Evolutionary conservation across 2,329 filamentous ascomycete species (phyloP), one percentile per base, ranked within the genome.

Genomic region (Dothistroma septosporum): DNA sequence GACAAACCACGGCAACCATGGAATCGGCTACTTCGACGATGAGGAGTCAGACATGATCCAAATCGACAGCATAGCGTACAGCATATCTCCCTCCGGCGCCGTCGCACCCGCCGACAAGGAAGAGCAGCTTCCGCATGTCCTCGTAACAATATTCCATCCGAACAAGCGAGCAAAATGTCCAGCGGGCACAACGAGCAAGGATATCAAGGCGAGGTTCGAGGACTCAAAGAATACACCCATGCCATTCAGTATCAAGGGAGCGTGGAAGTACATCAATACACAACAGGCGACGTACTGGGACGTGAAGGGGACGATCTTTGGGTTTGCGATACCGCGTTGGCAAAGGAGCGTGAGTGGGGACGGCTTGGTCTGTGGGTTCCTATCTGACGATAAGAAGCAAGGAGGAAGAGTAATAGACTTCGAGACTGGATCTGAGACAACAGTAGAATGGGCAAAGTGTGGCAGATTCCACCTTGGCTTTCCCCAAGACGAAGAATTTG

Each of bases 381-480:
- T 75, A 50, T 70, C 66, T 48, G 70, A 69, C 11, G 67, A 70
- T 22, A 73, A 72, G 56, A 69, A 67, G 54, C 63, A 68, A 16
- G 77, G 76, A 4, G 76, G 76, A 0, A 67, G 69, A 22, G 73
- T 78, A 9, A 60, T 68, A 21, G 72, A 76, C 33, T 78, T 79
- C 57, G 73, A 73, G 60, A 74, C 72, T 37, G 70, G 64, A 0
- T 72, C 72, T 2, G 73, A 70, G 22, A 73, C 69, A 5, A 11
- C 68, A 19, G 59, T 79, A 57, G 70, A 73, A 44, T 77, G 73
- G 69, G 73, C 74, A 2, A 77, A 76, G 58, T 76, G 74, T 49
- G 76, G 76, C 12, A 69, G 76, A 41, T 77, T 77, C 59, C 77
- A 78, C 68, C 61, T 79, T 31, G 76, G 76, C 0, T 77, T 79